Percentiles rank a stretch among this genome's conserved stretches.
Evolutionary conservation across 1,139 yeast genomes (phyloP).

Genomic region (Geotrichum candidum): DNA sequence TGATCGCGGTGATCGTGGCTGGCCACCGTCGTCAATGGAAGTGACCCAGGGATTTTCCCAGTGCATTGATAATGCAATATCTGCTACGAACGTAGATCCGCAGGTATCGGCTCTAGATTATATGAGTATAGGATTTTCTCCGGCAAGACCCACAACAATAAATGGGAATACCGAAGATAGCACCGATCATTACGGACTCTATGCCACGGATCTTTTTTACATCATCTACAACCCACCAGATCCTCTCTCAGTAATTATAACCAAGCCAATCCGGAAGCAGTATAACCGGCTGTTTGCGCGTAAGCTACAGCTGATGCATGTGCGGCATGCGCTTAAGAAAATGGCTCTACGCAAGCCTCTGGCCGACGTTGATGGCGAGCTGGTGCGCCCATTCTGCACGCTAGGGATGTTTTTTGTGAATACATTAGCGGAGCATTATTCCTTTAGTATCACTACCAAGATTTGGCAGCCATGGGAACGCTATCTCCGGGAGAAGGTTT

Average conservation of each 20-base stretch:
- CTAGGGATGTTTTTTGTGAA: not conserved
- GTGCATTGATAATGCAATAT: slow-evolving; percentile 9
- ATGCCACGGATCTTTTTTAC: slow-evolving; percentile 8
- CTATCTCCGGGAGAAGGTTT: not conserved
- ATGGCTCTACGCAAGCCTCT: not conserved
- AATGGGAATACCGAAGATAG: not conserved
- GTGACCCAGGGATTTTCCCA: slow-evolving; percentile 11
- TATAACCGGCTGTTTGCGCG: slow-evolving; percentile 12
- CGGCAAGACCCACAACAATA: not conserved
- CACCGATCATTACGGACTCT: not conserved
- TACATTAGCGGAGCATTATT: not conserved
- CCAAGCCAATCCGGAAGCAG: not conserved
- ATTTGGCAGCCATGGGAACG: slow-evolving; percentile 9
- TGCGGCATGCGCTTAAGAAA: slow-evolving; percentile 3
- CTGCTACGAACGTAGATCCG: not conserved
- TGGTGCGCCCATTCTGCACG: not conserved
- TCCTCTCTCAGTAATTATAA: slow-evolving; percentile 10
- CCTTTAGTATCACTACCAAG: not conserved
- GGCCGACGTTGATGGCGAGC: not conserved
- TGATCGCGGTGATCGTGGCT: slow-evolving; percentile 1
- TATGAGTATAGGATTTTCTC: slow-evolving; percentile 9
- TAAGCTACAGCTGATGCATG: slow-evolving; percentile 6
- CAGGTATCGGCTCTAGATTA: slow-evolving; percentile 1
- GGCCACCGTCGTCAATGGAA: slow-evolving; percentile 17
- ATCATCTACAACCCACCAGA: slow-evolving; percentile 12